Percentiles rank a stretch among this genome's conserved stretches.
Evolutionary conservation across 1,284 basidiomycete species (phyloP).

Genomic region (Cerioporus squamosus): DNA sequence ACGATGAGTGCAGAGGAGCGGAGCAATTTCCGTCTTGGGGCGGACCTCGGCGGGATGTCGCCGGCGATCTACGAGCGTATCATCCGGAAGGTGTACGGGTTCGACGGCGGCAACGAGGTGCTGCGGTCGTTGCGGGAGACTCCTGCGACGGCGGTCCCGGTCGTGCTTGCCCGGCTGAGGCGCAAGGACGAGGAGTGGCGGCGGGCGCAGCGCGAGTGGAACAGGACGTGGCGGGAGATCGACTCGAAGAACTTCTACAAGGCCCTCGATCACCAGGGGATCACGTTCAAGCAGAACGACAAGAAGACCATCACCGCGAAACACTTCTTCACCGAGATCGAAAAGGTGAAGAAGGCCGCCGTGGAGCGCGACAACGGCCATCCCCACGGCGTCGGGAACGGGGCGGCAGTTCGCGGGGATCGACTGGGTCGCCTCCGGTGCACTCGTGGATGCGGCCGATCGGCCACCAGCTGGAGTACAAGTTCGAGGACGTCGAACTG

Average conservation of each 20-base stretch:
- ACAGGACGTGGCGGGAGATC: slow-evolving; percentile 95
- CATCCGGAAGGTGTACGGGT: slow-evolving; percentile 94
- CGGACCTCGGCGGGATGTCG: slow-evolving; percentile 89
- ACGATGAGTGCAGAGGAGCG: slow-evolving; percentile 92
- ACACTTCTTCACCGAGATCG: slow-evolving; percentile 89
- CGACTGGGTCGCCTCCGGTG: slow-evolving; percentile 11
- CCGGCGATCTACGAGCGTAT: slow-evolving; percentile 93
- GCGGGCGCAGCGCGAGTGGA: slow-evolving; percentile 94
- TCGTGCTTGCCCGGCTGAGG: slow-evolving; percentile 90
- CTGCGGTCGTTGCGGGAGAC: slow-evolving; percentile 93
- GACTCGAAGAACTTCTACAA: slow-evolving; percentile 98
- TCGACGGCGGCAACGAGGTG: slow-evolving; percentile 82
- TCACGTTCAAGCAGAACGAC: slow-evolving; percentile 94
- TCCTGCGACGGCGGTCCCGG: slow-evolving; percentile 89
- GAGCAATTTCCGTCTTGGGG: slow-evolving; percentile 81
- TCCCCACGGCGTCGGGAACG: slow-evolving; percentile 34
- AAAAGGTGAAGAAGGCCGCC: slow-evolving; percentile 77
- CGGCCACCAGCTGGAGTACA: slow-evolving; percentile 80
- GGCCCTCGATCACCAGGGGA: slow-evolving; percentile 94
- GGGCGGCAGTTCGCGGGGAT: slow-evolving; percentile 34
- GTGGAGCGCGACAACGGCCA: slow-evolving; percentile 46
- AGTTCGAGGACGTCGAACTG: slow-evolving; percentile 80
- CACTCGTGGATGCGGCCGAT: slow-evolving; percentile 28
- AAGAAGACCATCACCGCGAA: slow-evolving; percentile 96
- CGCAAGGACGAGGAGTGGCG: slow-evolving; percentile 99